Conservation (phyloP, 2,329 filamentous ascomycete genomes). For the Apiospora marii region DNA sequence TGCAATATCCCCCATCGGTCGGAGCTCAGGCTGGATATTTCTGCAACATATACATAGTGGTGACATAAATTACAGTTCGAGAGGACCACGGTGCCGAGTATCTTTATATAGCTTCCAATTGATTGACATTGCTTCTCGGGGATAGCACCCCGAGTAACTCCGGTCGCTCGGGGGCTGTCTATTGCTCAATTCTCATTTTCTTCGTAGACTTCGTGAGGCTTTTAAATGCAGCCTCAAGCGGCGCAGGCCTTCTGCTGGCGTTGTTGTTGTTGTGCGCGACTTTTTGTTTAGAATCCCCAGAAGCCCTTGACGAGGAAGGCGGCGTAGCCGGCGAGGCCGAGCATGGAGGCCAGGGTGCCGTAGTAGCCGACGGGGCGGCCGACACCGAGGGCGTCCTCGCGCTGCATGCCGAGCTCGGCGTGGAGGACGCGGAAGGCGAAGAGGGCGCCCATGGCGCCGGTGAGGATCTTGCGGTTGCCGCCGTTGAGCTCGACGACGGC, state of each 20-base stretch:
- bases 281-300: constrained; percentile 32
- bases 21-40: constrained; percentile 2
- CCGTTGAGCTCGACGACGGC: constrained; percentile 44
- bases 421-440: constrained; percentile 40
- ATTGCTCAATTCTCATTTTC: neutral
- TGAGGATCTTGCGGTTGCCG: constrained; percentile 37
- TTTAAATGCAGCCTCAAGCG: neutral
- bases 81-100: constrained; percentile 11
- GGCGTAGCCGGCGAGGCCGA: constrained; percentile 39
- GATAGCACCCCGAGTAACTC: neutral
- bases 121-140: neutral
- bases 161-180: neutral
- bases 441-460: constrained; percentile 36
- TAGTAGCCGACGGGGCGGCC: constrained; percentile 42
- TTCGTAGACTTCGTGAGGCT: constrained; percentile 11
- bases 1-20: neutral
- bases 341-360: constrained; percentile 38
- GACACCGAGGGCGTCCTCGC: constrained; percentile 31
- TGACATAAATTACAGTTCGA: constrained; percentile 19
- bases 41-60: constrained; percentile 1
- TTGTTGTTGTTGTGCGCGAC: neutral
- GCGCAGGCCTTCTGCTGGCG: neutral
- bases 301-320: constrained; percentile 39
- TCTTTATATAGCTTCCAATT: neutral
- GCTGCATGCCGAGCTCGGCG: constrained; percentile 37